Percentiles rank a stretch among this genome's conserved stretches.
Conservation (phyloP, 768 basidiomycete species). For the Russula sp. region DNA sequence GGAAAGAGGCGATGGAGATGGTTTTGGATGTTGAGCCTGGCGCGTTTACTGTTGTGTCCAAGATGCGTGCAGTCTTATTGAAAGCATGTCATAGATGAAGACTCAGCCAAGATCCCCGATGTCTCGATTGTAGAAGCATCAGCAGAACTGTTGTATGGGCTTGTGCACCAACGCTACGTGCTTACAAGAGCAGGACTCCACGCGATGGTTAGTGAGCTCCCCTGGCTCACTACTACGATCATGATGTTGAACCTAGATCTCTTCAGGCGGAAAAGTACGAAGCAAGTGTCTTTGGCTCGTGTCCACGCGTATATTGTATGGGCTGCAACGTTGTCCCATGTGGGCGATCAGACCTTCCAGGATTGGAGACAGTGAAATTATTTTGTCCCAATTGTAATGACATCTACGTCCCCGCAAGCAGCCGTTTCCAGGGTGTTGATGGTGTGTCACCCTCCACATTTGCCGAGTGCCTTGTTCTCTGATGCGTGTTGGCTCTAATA, state of each 20-base stretch:
- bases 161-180: slow-evolving; percentile 97
- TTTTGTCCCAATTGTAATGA: slow-evolving; percentile 98
- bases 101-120: slow-evolving; percentile 93
- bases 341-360: slow-evolving; percentile 92
- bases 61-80: slow-evolving; percentile 16
- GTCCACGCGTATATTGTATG: slow-evolving; percentile 92
- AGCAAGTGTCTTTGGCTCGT: slow-evolving; percentile 80
- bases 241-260: background rate
- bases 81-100: slow-evolving; percentile 55
- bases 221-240: slow-evolving; percentile 16
- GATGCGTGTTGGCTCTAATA: slow-evolving; percentile 3
- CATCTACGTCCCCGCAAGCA: slow-evolving; percentile 91
- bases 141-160: slow-evolving; percentile 93
- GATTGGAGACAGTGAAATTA: slow-evolving; percentile 94
- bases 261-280: slow-evolving; percentile 93
- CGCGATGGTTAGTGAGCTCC: slow-evolving; percentile 64
- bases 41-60: slow-evolving; percentile 34
- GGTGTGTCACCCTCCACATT: slow-evolving; percentile 43
- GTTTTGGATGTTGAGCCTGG: slow-evolving; percentile 98
- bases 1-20: slow-evolving; percentile 99
- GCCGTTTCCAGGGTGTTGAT: slow-evolving; percentile 92
- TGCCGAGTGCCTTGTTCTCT: background rate
- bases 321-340: slow-evolving; percentile 88
- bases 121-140: slow-evolving; percentile 97
- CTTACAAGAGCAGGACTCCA: slow-evolving; percentile 90